A percentile compares a stretch with the other conserved stretches of the same genome.
These are phyloP conservation scores for Boletus sp. DNA, from an alignment of 768 basidiomycete species.

Conservation along the genomic window DNA sequence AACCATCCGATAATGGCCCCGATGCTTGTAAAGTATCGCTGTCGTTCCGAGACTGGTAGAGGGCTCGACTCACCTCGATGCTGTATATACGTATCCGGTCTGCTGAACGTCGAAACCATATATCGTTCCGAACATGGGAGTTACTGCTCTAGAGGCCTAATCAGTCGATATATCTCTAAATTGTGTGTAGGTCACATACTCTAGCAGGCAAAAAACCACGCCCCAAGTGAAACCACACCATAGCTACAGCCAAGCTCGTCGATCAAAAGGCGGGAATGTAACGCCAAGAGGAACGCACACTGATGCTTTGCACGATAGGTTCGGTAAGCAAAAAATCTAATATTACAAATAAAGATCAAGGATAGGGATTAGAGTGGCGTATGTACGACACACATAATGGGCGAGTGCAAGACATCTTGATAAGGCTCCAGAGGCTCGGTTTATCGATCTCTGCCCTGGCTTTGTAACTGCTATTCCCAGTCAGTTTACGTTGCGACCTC, in stretches of 20 bases:
- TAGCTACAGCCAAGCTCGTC: conserved; percentile 35
- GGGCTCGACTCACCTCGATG: conserved; percentile 42
- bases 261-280: background rate
- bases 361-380: background rate
- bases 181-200: conserved; percentile 33
- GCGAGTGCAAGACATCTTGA: conserved; percentile 65
- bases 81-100: conserved; percentile 54
- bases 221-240: conserved; percentile 77
- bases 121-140: conserved; percentile 50
- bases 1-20: conserved; percentile 46
- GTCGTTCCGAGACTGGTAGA: background rate
- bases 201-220: conserved; percentile 61
- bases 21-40: conserved; percentile 37
- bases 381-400: conserved; percentile 54
- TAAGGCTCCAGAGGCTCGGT: conserved; percentile 48
- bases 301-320: conserved; percentile 69
- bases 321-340: conserved; percentile 40
- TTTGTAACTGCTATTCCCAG: conserved; percentile 57
- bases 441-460: conserved; percentile 62
- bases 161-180: background rate
- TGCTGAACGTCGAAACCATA: conserved; percentile 61
- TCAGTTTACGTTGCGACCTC: conserved; percentile 56
- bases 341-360: background rate
- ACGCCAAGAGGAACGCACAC: conserved; percentile 38
- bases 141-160: conserved; percentile 42